Base-by-base conservation (phyloP, 2,329 filamentous ascomycete genomes). In the Fusarium staphyleae region DNA sequence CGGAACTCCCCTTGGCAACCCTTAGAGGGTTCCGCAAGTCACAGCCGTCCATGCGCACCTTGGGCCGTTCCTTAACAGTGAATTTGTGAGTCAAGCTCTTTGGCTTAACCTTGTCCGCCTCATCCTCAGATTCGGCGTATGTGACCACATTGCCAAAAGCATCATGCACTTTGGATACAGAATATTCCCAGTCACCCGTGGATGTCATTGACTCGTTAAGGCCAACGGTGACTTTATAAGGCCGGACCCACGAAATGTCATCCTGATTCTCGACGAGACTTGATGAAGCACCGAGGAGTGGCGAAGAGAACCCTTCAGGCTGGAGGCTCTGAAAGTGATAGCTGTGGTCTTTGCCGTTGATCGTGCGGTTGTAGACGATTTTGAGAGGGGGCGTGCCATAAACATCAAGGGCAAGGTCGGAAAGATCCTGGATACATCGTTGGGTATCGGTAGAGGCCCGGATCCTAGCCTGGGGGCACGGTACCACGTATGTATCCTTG, bases 301-400 rank as follows among this genome's bases (percentile, higher is more conserved):
- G 91, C 1, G 91, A 96, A 3, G 83, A 80, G 66, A 93, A 88
- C 29, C 90, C 90, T 41, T 97, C 92, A 0, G 95, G 93, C 66
- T 96, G 93, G 36, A 99, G 85, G 67, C 91, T 96, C 73, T 98
- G 93, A 65, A 96, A 93, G 58, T 93, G 91, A 63, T 93, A 91
- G 55, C 90, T 90, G 65, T 88, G 87, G 60, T 96, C 87, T 60
- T 90, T 88, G 56, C 87, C 86, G 65, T 98, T 96, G 64, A 96
- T 87, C 6, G 87, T 88, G 47, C 92, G 88, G 66, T 91, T 95
- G 74, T 99, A 99, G 65, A 91, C 90, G 65, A 99, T 90, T 70
- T 93, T 93, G 60, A 99, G 79, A 3, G 95, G 95, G 3, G 96
- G 91, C 0, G 92, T 96, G 14, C 95, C 95, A 61, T 89, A 82